Evolutionary conservation across 2,329 filamentous ascomycete species (phyloP).

Genomic region (Xylariaceae sp.): DNA sequence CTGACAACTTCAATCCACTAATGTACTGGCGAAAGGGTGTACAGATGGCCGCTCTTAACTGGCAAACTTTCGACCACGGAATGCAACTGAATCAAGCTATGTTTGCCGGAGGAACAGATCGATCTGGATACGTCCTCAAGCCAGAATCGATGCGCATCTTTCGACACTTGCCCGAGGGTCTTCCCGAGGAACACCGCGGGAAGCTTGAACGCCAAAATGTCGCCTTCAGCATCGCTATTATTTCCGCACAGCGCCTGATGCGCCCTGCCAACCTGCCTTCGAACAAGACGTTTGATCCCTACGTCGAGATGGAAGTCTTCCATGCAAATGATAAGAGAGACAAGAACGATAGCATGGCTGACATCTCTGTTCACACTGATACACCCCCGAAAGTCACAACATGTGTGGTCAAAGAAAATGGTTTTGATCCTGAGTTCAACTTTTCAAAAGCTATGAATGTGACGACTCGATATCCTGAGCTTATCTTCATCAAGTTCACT

Average conservation of each 20-base stretch:
- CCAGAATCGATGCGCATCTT: slow-evolving; percentile 78
- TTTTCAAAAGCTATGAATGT: slow-evolving; percentile 75
- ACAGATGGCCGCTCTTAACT: slow-evolving; percentile 96
- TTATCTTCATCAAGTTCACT: slow-evolving; percentile 90
- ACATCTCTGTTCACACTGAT: slow-evolving; percentile 40
- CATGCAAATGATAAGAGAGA: slow-evolving; percentile 91
- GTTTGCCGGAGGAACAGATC: slow-evolving; percentile 86
- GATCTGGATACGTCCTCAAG: slow-evolving; percentile 90
- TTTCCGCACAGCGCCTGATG: slow-evolving; percentile 93
- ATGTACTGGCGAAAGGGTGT: slow-evolving; percentile 93
- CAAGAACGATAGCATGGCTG: slow-evolving; percentile 70
- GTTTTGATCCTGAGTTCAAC: slow-evolving; percentile 88
- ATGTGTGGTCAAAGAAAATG: slow-evolving; percentile 77
- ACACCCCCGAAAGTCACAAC: slow-evolving; percentile 75
- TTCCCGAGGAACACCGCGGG: slow-evolving; percentile 49
- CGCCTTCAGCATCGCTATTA: slow-evolving; percentile 79
- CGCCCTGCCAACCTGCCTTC: slow-evolving; percentile 69
- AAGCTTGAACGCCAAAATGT: slow-evolving; percentile 79
- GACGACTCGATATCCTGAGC: slow-evolving; percentile 88
- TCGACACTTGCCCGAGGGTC: slow-evolving; percentile 52
- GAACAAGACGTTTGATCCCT: slow-evolving; percentile 79
- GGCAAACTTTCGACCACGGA: slow-evolving; percentile 94
- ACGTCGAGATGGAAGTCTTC: slow-evolving; percentile 92
- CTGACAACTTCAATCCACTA: slow-evolving; percentile 91
- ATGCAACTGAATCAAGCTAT: slow-evolving; percentile 98